Evolutionary conservation across 805 yeast genomes (phyloP).

Genomic region (Metschnikowia drakensbergensis): DNA sequence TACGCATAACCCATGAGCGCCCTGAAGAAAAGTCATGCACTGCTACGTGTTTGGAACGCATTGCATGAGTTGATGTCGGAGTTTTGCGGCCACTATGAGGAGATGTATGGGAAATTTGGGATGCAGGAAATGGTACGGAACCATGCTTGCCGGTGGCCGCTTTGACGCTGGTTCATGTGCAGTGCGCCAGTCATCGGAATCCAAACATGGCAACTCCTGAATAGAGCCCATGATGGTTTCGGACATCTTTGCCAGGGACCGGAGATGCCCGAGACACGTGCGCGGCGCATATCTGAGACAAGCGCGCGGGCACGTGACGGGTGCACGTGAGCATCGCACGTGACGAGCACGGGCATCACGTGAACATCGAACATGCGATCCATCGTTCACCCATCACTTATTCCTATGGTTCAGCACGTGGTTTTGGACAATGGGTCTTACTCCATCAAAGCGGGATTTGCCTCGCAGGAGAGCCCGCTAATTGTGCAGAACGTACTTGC

Average conservation of each 20-base stretch:
- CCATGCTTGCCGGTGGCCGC: too few species aligned
- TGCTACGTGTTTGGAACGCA: neutral
- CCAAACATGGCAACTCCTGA: too few species aligned
- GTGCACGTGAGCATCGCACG: neutral
- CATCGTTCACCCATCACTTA: neutral
- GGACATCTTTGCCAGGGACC: too few species aligned
- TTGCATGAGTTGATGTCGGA: neutral
- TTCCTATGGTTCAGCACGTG: slow-evolving; percentile 24
- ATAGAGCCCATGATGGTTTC: too few species aligned
- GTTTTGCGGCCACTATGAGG: neutral
- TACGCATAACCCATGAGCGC: neutral
- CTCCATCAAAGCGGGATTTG: slow-evolving; percentile 54
- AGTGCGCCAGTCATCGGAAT: too few species aligned
- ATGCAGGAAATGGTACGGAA: too few species aligned
- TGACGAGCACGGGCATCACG: neutral
- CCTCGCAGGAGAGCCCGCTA: slow-evolving; percentile 34
- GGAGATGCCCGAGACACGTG: too few species aligned
- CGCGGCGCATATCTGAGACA: too few species aligned
- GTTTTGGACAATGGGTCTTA: slow-evolving; percentile 91
- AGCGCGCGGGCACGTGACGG: too few species aligned
- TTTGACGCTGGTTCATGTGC: too few species aligned
- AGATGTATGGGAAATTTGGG: neutral
- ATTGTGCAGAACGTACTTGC: slow-evolving; percentile 67
- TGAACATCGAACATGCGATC: neutral
- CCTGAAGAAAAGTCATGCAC: neutral